Percentiles rank a stretch among this genome's conserved stretches.
Evolutionary conservation across 116 monocot species (phyloP).

Genomic region (Phalaenopsis hybrid): DNA sequence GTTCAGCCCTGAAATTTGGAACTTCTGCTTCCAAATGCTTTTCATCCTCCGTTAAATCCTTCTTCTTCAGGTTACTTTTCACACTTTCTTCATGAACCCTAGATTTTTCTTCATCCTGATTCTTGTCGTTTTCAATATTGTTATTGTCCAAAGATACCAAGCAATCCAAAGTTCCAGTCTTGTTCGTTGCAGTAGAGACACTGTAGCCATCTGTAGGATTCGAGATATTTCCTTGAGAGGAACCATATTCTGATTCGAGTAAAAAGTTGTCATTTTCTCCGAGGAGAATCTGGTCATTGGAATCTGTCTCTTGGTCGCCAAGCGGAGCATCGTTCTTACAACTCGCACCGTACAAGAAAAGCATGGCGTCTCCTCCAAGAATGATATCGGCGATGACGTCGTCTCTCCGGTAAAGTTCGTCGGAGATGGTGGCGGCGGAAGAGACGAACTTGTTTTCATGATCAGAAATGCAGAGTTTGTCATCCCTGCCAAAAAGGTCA

Average conservation of each 20-base stretch:
- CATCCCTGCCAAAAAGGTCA: background rate
- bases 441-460: slow-evolving; percentile 11
- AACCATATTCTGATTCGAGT: slow-evolving; percentile 23
- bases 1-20: background rate
- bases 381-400: slow-evolving; percentile 22
- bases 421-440: background rate
- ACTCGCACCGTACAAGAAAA: slow-evolving; percentile 28
- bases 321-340: slow-evolving; percentile 27
- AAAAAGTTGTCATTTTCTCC: slow-evolving; percentile 17
- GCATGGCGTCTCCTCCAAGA: slow-evolving; percentile 26
- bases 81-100: no score
- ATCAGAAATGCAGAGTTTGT: background rate
- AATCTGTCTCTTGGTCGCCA: slow-evolving; percentile 35
- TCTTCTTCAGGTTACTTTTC: slow-evolving; percentile 14
- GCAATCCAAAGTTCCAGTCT: background rate
- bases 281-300: slow-evolving; percentile 18
- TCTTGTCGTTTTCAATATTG: background rate
- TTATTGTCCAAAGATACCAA: background rate
- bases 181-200: background rate
- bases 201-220: no score
- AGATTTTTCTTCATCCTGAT: background rate
- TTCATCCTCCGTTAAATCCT: slow-evolving; percentile 23
- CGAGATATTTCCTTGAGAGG: background rate
- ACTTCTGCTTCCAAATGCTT: background rate
- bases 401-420: slow-evolving; percentile 13